Evolutionary conservation across 2,329 filamentous ascomycete genomes (phyloP), one percentile per base, ranked within the genome.

Genomic region (Ceratocystis ficicola): DNA sequence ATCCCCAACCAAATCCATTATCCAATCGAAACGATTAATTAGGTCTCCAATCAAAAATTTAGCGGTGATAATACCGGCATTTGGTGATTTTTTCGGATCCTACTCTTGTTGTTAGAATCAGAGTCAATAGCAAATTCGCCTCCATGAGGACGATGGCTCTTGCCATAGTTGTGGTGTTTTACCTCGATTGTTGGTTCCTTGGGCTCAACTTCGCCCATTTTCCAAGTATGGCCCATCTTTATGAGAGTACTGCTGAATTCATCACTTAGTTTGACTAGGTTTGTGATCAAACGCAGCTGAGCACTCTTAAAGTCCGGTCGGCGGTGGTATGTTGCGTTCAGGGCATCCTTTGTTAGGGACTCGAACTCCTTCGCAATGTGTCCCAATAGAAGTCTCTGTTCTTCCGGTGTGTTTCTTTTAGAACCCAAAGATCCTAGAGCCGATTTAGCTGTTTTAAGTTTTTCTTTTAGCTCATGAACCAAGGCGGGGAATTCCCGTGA

Each of bases 401-500:
- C 64, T 6, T 60, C 52, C 7, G 69, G 65, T 1, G 67, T 69
- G 22, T 64, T 62, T 1, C 70, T 63, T 7, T 69, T 52, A 2
- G 46, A 57, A 2, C 71, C 70, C 0, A 72, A 64, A 2, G 44
- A 44, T 0, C 65, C 1, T 1, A 71, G 65, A 0, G 66, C 22
- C 4, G 60, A 64, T 8, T 66, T 10, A n/a, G 55, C 55, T 2
- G 46, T 36, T 1, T 67, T 3, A 2, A 72, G 65, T 0, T 68
- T 46, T 3, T 65, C 65, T 8, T 67, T 20, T 1, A 67, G 64
- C 6, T 73, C 73, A 0, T 65, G 68, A 1, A 70, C 68, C 3
- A 75, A 66, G 7, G 67, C 68, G 3, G 71, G 71, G 22, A 74
- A 74, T 22, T 70, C 71, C 1, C 68, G 68, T n/a, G 68, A 69